Evolutionary conservation across 192 early-diverging fungal genomes (phyloP), one percentile per base, ranked within the genome.

Genomic region (Bifiguratus adelaidae): DNA sequence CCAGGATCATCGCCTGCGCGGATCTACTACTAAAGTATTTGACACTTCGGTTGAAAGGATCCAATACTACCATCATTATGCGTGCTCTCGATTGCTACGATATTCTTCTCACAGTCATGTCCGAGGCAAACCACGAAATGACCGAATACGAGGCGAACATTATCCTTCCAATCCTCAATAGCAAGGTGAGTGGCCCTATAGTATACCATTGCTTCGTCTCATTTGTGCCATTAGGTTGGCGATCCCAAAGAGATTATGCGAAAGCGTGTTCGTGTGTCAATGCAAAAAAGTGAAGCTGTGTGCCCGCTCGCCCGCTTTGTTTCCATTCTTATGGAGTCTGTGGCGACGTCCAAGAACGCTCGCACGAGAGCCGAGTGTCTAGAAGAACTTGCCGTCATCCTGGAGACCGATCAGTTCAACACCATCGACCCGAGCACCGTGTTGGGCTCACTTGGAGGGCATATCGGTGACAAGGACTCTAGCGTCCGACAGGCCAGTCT

Each of bases 1-100:
- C n/a, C n/a, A n/a, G n/a, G n/a, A n/a, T 66, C 41, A 48, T 88
- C 5, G 74, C 77, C n/a, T 78, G 80, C 60, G 60, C 76, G 1
- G 91, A 94, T 48, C 50, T 94, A 8, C 53, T 92, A 28, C 68
- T 94, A 28, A 92, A 91, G 46, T 94, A 92, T 51, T 49, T 88
- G 32, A 91, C 88, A 18, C 63, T 94, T 19, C 78, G 91, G 9
- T 87, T 94, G 68, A 86, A 86, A 60, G 91, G 92, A 44, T 90
- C 88, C n/a, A 89, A 83, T 37, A 94, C 91, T 0, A 85, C 73
- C 43, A 86, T 88, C 55, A 63, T 92, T 25, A 70, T 94, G 19
- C 88, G 88, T 53, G 78, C 77, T 47, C 61, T 94, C 29, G 89
- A 92, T 15, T 43, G 91, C 5, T 60, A 89, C 2, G 83, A 94